Percentiles rank a stretch among this genome's conserved stretches.
Evolutionary conservation across 202 grass and related monocot genomes (phyloP).

Genomic region (Miscanthus sacchariflorus): DNA sequence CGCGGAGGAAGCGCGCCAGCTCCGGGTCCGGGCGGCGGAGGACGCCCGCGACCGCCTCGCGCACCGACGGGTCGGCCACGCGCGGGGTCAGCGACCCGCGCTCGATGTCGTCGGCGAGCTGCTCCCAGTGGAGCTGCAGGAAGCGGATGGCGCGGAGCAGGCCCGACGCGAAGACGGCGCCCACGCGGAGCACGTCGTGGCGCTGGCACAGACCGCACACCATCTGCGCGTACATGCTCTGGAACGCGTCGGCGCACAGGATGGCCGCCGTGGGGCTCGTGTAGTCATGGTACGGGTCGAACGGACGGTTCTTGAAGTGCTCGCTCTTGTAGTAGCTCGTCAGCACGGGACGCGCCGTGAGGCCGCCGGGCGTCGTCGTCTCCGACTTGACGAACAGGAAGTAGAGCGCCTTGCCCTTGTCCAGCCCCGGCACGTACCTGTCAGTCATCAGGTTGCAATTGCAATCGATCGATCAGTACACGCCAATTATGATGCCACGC

Average conservation of each 20-base stretch:
- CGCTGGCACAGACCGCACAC: slow-evolving; percentile 72
- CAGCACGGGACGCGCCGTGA: slow-evolving; percentile 73
- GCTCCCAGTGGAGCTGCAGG: slow-evolving; percentile 77
- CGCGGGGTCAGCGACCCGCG: slow-evolving; percentile 41
- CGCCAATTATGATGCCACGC: too few species aligned
- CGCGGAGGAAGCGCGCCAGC: slow-evolving; percentile 56
- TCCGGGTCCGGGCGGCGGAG: slow-evolving; percentile 54
- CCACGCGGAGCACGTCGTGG: slow-evolving; percentile 73
- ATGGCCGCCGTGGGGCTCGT: slow-evolving; percentile 64
- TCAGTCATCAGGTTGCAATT: neutral
- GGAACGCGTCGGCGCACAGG: slow-evolving; percentile 69
- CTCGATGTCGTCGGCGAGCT: slow-evolving; percentile 63
- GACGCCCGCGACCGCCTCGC: slow-evolving; percentile 49
- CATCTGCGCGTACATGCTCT: slow-evolving; percentile 86
- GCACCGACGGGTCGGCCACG: slow-evolving; percentile 55
- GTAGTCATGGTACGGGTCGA: slow-evolving; percentile 70
- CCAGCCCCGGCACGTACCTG: slow-evolving; percentile 75
- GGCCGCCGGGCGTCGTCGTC: slow-evolving; percentile 74
- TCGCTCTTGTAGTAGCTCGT: slow-evolving; percentile 92
- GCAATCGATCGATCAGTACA: neutral
- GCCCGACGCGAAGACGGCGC: slow-evolving; percentile 75
- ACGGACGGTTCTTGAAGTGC: slow-evolving; percentile 74
- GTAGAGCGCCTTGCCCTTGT: slow-evolving; percentile 88
- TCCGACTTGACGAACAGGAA: slow-evolving; percentile 92
- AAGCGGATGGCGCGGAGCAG: slow-evolving; percentile 77